Percentiles rank a stretch among this genome's conserved stretches.
Conservation (phyloP, 129 eudicot genomes). For the Flaveria trinervia region DNA sequence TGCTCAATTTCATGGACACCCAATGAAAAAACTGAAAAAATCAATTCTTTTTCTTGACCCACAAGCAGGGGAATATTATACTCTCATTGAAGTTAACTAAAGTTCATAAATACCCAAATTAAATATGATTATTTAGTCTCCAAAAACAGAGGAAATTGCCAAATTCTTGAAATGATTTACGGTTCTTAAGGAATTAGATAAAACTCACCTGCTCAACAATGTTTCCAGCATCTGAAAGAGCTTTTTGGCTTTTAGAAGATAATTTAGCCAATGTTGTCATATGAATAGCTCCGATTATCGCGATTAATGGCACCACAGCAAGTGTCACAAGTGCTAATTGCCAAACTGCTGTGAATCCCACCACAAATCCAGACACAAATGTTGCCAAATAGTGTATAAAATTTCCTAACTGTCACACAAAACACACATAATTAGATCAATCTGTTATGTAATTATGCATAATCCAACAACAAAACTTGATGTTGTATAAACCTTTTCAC, state of each 20-base stretch:
- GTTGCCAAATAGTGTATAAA: constrained; percentile 97
- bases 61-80: constrained; percentile 1
- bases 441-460: constrained; percentile 1
- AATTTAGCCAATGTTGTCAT: constrained; percentile 71
- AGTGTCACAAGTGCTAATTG: constrained; percentile 91
- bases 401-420: constrained; percentile 75
- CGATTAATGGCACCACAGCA: constrained; percentile 95
- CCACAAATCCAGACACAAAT: constrained; percentile 93
- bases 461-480: constrained; percentile 23
- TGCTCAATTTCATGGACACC: neutral
- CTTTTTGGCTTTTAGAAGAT: constrained; percentile 87
- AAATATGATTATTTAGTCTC: neutral
- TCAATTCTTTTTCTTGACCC: constrained; percentile 4
- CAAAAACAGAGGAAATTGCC: constrained; percentile 16
- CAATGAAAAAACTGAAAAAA: neutral
- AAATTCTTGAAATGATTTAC: neutral
- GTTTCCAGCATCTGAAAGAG: constrained; percentile 94
- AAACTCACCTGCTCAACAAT: constrained; percentile 87
- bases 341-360: constrained; percentile 99
- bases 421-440: constrained; percentile 4
- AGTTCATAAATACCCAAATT: neutral
- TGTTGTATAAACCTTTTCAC: constrained; percentile 77
- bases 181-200: neutral
- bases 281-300: constrained; percentile 88
- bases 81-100: neutral